These are phyloP conservation scores for Solanum hybrid DNA, from an alignment of 305 asterid genomes.

Conservation along the genomic window DNA sequence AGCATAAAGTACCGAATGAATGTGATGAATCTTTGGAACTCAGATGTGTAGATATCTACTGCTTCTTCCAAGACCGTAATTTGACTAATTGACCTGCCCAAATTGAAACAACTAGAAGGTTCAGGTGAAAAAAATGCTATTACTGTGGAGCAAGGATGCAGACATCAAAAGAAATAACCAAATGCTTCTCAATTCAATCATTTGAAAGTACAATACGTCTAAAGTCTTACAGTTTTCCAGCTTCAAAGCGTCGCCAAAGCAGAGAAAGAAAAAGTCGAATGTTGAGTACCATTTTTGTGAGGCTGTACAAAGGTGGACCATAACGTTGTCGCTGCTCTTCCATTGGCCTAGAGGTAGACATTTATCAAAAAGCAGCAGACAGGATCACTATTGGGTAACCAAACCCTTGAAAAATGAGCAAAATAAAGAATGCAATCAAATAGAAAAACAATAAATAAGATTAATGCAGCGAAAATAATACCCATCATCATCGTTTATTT, in stretches of 20 bases:
- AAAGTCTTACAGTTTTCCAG: constrained; percentile 49
- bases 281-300: constrained; percentile 67
- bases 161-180: background rate
- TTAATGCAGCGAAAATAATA: constrained; percentile 26
- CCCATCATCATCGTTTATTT: constrained; percentile 98
- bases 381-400: constrained; percentile 14
- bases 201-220: constrained; percentile 14
- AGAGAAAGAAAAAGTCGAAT: constrained; percentile 58
- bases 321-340: constrained; percentile 96
- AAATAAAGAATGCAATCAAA: constrained; percentile 13
- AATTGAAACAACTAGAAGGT: constrained; percentile 14
- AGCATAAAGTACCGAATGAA: constrained; percentile 57
- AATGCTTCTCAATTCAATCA: background rate
- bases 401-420: constrained; percentile 10
- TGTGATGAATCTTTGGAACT: constrained; percentile 68
- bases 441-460: background rate
- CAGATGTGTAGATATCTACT: constrained; percentile 62
- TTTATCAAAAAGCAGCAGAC: constrained; percentile 25
- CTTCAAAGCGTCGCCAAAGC: constrained; percentile 51
- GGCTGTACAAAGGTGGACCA: constrained; percentile 93
- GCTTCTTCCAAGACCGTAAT: constrained; percentile 65
- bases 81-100: constrained; percentile 54
- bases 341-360: constrained; percentile 73
- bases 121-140: constrained; percentile 5
- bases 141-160: background rate